phyloP scores from a whole-genome alignment of 805 yeast species.

The Maudiozyma barnettii region DNA sequence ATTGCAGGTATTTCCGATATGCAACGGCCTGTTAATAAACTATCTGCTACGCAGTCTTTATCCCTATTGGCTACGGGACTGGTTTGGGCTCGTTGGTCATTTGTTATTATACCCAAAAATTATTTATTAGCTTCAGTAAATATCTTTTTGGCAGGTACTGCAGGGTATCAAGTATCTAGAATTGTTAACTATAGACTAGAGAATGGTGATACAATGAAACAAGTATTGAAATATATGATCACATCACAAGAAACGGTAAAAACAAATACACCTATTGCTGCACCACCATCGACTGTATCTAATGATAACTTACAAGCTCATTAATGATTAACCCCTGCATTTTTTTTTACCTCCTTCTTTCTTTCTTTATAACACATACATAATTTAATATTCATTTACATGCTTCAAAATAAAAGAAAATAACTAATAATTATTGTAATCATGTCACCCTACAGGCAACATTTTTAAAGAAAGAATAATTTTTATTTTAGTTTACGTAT shows the following conservation, averaged over 20 bases:
- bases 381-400: too few species aligned
- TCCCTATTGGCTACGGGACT: slow-evolving; percentile 87
- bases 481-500: background rate
- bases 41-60: slow-evolving; percentile 59
- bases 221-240: slow-evolving; percentile 49
- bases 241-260: background rate
- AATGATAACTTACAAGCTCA: background rate
- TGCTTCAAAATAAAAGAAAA: background rate
- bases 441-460: background rate
- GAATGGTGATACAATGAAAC: slow-evolving; percentile 52
- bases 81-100: slow-evolving; percentile 98
- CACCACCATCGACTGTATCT: background rate
- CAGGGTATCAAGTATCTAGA: slow-evolving; percentile 73
- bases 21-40: slow-evolving; percentile 82
- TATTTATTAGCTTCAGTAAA: slow-evolving; percentile 83
- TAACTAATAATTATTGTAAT: too few species aligned
- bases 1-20: slow-evolving; percentile 84
- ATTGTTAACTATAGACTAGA: slow-evolving; percentile 55
- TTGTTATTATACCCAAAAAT: slow-evolving; percentile 85
- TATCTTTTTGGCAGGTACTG: slow-evolving; percentile 85
- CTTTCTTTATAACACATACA: too few species aligned
- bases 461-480: background rate
- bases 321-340: background rate
- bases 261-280: background rate
- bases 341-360: too few species aligned